Conservation (phyloP, 1,139 yeast genomes). For the Magnusiomyces paraingens region DNA sequence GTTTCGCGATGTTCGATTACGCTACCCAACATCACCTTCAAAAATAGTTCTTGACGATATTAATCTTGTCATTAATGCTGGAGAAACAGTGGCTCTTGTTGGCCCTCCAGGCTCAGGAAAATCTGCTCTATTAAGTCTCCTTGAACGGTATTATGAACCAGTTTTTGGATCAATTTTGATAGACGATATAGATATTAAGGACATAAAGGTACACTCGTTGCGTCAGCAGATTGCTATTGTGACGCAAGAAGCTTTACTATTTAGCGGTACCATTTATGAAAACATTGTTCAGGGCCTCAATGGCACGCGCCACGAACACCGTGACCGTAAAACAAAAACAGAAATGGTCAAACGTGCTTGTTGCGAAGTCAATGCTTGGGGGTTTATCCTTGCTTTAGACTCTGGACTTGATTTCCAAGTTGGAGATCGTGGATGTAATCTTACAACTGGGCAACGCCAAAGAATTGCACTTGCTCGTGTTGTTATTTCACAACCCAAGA, state of each 20-base stretch:
- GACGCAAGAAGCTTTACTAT: constrained; percentile 80
- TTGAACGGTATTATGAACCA: constrained; percentile 61
- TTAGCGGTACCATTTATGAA: constrained; percentile 75
- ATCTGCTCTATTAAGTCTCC: constrained; percentile 69
- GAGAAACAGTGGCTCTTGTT: constrained; percentile 82
- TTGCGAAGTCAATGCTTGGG: constrained; percentile 38
- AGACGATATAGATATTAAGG: constrained; percentile 58
- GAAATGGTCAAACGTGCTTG: constrained; percentile 34
- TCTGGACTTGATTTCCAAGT: constrained; percentile 46
- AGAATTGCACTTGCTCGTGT: constrained; percentile 85
- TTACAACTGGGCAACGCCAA: constrained; percentile 87
- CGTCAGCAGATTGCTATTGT: constrained; percentile 75
- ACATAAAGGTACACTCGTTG: constrained; percentile 61
- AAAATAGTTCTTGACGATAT: constrained; percentile 60
- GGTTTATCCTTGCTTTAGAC: constrained; percentile 36
- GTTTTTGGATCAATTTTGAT: constrained; percentile 57
- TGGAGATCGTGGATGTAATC: constrained; percentile 47
- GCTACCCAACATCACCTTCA: constrained; percentile 78
- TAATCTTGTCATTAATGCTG: constrained; percentile 52
- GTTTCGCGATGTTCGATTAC: constrained; percentile 59
- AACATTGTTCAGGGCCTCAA: constrained; percentile 67
- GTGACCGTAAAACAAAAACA: constrained; percentile 29
- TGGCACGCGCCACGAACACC: constrained; percentile 48
- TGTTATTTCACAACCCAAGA: constrained; percentile 53
- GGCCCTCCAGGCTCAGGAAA: constrained; percentile 98